Evolutionary conservation across 768 basidiomycete genomes (phyloP).

Genomic region (Boletus edulis): DNA sequence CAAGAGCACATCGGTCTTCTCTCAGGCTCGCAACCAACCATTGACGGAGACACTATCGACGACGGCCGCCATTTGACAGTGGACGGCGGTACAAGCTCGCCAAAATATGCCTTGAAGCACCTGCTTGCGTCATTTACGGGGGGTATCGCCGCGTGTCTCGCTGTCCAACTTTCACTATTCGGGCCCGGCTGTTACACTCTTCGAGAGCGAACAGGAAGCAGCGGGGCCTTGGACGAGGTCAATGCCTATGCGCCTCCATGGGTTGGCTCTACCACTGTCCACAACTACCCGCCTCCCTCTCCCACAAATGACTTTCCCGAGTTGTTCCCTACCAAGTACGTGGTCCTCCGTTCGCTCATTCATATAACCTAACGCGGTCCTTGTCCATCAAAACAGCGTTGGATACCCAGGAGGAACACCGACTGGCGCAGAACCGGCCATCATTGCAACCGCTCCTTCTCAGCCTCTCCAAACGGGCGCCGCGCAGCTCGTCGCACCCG

Average conservation of each 20-base stretch:
- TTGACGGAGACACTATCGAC: not conserved
- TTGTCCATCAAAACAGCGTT: constrained; percentile 35
- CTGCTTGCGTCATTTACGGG: constrained; percentile 50
- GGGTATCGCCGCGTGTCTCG: constrained; percentile 50
- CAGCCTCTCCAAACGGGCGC: constrained; percentile 77
- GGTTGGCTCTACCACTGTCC: constrained; percentile 68
- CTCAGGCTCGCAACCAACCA: constrained; percentile 20
- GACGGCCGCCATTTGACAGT: not conserved
- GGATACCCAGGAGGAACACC: constrained; percentile 78
- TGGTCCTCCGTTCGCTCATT: not conserved
- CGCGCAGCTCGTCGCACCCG: constrained; percentile 58
- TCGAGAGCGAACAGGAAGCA: not conserved
- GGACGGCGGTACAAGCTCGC: constrained; percentile 15
- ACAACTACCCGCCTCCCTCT: constrained; percentile 67
- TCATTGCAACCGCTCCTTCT: constrained; percentile 71
- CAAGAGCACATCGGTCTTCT: constrained; percentile 40
- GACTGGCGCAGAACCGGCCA: constrained; percentile 73
- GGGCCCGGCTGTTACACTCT: constrained; percentile 33
- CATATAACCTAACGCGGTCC: not conserved
- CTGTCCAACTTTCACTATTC: constrained; percentile 44
- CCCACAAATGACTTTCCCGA: constrained; percentile 74
- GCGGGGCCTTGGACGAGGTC: constrained; percentile 8
- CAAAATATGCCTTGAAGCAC: constrained; percentile 28
- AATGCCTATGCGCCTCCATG: constrained; percentile 56
- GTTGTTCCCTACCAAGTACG: constrained; percentile 63